phyloP scores from a whole-genome alignment of 768 basidiomycete genomes.

The Leccinum subgranulosum region DNA sequence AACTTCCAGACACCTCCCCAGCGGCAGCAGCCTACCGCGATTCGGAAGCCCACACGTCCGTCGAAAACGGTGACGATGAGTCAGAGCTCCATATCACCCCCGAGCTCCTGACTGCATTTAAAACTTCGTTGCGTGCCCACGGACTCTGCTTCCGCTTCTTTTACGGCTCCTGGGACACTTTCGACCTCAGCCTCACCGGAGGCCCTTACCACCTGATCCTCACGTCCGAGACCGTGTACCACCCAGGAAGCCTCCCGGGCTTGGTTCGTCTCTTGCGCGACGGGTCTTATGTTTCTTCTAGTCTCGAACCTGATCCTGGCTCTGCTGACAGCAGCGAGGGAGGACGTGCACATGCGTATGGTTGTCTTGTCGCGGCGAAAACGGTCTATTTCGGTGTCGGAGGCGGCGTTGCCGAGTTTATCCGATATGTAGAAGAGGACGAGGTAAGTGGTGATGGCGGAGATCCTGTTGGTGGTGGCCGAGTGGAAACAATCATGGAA shows the following conservation, averaged over 20 bases:
- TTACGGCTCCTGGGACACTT: conserved; percentile 75
- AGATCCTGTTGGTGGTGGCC: conserved; percentile 31
- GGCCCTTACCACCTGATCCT: conserved; percentile 68
- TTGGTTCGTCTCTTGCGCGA: conserved; percentile 53
- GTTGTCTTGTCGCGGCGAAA: conserved; percentile 86
- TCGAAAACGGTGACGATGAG: background rate
- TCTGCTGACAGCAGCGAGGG: background rate
- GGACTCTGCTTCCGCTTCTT: conserved; percentile 70
- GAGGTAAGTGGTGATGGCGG: no score
- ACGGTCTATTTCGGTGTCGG: conserved; percentile 95
- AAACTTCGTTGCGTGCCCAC: conserved; percentile 48
- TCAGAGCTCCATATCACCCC: conserved; percentile 69
- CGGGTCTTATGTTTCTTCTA: conserved; percentile 26
- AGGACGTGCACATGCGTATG: conserved; percentile 11
- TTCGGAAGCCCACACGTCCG: conserved; percentile 23
- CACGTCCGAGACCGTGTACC: conserved; percentile 93
- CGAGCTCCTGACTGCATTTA: conserved; percentile 63
- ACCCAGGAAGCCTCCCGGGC: conserved; percentile 55
- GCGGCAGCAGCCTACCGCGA: conserved; percentile 49
- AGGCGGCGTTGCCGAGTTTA: conserved; percentile 78
- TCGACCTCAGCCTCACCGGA: conserved; percentile 34
- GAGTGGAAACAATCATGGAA: conserved; percentile 63
- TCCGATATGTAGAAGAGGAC: no score
- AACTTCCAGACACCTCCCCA: conserved; percentile 53
- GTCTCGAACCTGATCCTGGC: conserved; percentile 4